A percentile compares a stretch with the other conserved stretches of the same genome.
Conservation (phyloP, 2,329 filamentous ascomycete genomes). For the Chrysosporium queenslandicum region DNA sequence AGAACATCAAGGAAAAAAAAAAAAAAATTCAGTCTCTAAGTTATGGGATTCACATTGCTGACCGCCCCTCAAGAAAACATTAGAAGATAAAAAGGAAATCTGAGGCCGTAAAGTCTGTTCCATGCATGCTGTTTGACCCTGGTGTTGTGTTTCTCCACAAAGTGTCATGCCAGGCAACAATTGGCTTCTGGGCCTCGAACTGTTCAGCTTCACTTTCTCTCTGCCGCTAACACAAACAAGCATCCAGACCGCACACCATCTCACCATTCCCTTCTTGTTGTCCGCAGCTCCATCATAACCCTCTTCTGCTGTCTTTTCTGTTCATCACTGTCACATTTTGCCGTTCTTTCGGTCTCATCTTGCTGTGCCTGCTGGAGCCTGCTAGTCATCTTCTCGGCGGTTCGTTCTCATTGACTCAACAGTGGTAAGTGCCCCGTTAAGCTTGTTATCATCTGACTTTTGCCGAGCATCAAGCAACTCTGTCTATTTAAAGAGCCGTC, state of each 20-base stretch:
- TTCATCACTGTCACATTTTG: background rate
- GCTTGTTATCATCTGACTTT: background rate
- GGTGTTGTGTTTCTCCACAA: background rate
- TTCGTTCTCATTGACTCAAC: background rate
- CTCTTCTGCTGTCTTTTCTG: background rate
- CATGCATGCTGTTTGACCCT: background rate
- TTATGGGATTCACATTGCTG: background rate
- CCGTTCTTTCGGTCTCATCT: constrained; percentile 2
- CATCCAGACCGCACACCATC: background rate
- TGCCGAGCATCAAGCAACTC: background rate
- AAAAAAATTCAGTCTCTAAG: background rate
- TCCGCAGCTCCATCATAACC: background rate
- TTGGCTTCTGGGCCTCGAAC: constrained; percentile 9
- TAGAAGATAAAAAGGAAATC: background rate
- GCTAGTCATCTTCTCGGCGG: background rate
- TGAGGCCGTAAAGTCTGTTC: background rate
- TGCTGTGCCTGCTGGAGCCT: constrained; percentile 4
- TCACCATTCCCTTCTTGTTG: background rate
- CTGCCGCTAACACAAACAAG: background rate
- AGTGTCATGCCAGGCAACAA: constrained; percentile 7
- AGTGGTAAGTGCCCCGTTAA: background rate
- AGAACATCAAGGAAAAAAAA: background rate
- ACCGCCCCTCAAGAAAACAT: constrained; percentile 3
- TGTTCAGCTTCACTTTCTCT: constrained; percentile 6
- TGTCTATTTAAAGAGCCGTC: background rate